Evolutionary conservation across 192 early-diverging fungal genomes (phyloP), one percentile per base, ranked within the genome.

Genomic region (Coemansia sp.): DNA sequence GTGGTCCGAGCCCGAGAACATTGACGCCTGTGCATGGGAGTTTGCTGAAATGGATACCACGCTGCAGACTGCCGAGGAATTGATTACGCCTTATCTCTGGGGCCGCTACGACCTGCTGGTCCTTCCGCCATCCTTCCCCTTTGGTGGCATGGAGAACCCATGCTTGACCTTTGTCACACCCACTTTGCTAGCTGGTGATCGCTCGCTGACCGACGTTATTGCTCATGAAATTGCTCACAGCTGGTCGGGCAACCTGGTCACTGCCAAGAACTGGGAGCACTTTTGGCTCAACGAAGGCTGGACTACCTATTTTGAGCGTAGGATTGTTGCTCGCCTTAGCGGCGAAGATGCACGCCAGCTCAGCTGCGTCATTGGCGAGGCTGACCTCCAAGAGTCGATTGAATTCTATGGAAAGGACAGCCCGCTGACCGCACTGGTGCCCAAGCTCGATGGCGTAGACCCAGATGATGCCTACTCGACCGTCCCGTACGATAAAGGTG

Each of bases 91-190:
- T 22, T 99, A 99, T 69, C 88, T 89, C 61, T 99, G 97, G 97
- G 95, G 96, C 56, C 87, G 90, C 67, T 97, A 97, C 79, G 96
- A 98, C 83, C 82, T 98, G 56, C 86, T 98, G 49, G 88, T 96
- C 41, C 84, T 98, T 44, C 94, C 94, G 30, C 85, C 91, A 39
- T 91, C 88, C 5, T 94, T 94, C 86, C 92, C 92, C n/a, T 94
- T 91, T 64, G 91, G 91, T 47, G 92, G 94, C 59, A 96, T 96
- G 92, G 93, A 99, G 86, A 99, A 99, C 80, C 97, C 97, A 16
- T 97, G 94, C 75, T 76, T 97, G 67, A 98, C 97, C 0, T 99
- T 97, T 90, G 95, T 97, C 22, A 99, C 97, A 29, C 97, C 97
- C 27, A 94, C 95, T 18, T 85, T 99, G 32, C 82, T 99, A 49